Conservation (phyloP, 768 basidiomycete species). For the Podaxis carcinomalis region DNA sequence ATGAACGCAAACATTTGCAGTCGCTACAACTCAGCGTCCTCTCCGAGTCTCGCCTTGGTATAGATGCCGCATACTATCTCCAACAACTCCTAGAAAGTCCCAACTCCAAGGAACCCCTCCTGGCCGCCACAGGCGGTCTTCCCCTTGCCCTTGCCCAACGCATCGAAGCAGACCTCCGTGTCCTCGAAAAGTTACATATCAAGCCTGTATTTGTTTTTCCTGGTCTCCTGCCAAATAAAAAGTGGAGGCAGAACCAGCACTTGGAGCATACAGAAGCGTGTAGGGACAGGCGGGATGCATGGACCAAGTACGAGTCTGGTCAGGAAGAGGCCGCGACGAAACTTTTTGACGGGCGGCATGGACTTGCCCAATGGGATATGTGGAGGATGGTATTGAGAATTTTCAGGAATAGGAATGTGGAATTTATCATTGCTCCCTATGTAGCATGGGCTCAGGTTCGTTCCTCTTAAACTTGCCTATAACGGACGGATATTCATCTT, state of each 20-base stretch:
- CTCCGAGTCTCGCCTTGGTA: slow-evolving; percentile 90
- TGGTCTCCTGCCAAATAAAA: slow-evolving; percentile 76
- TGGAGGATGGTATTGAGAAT: slow-evolving; percentile 90
- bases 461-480: slow-evolving; percentile 15
- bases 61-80: slow-evolving; percentile 93
- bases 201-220: slow-evolving; percentile 99
- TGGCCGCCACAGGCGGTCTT: slow-evolving; percentile 92
- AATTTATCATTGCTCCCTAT: slow-evolving; percentile 96
- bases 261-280: slow-evolving; percentile 62
- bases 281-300: slow-evolving; percentile 78
- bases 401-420: slow-evolving; percentile 91
- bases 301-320: slow-evolving; percentile 90
- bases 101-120: slow-evolving; percentile 80
- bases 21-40: slow-evolving; percentile 77
- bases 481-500: not conserved
- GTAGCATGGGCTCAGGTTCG: slow-evolving; percentile 92
- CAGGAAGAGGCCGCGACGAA: slow-evolving; percentile 86
- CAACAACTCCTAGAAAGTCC: slow-evolving; percentile 71
- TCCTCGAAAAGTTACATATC: slow-evolving; percentile 87
- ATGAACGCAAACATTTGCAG: slow-evolving; percentile 85
- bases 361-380: slow-evolving; percentile 83
- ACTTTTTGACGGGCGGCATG: slow-evolving; percentile 73
- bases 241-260: slow-evolving; percentile 61
- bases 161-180: slow-evolving; percentile 88
- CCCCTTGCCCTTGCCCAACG: slow-evolving; percentile 84